Evolutionary conservation across 768 basidiomycete genomes (phyloP).

Genomic region (Agrocybe pediades): DNA sequence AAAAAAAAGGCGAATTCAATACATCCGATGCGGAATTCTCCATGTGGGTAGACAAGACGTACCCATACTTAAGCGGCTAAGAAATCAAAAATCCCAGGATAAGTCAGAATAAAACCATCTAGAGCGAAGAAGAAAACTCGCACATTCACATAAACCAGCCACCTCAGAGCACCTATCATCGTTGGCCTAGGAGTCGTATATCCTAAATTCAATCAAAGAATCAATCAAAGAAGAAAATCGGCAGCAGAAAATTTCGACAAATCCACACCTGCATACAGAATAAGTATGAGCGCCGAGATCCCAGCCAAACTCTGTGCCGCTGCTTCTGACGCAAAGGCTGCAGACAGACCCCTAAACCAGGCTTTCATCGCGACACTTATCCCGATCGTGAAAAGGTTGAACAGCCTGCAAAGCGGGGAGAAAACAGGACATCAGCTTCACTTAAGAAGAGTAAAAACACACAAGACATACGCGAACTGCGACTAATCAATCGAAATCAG

Average conservation of each 20-base stretch:
- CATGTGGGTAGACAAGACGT: not conserved
- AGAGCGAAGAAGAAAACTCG: not conserved
- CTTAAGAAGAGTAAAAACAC: not conserved
- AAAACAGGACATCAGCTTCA: slow-evolving; percentile 32
- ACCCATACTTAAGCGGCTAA: slow-evolving; percentile 21
- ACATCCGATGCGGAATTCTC: too few relatives aligned
- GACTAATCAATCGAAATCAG: not conserved
- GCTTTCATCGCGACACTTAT: slow-evolving; percentile 71
- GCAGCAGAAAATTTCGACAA: slow-evolving; percentile 44
- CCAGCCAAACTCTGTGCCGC: slow-evolving; percentile 65
- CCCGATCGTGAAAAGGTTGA: slow-evolving; percentile 56
- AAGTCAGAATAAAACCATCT: not conserved
- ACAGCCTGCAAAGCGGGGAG: slow-evolving; percentile 50
- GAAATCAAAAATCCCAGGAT: slow-evolving; percentile 20
- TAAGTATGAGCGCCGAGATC: slow-evolving; percentile 31
- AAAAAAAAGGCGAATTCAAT: not conserved
- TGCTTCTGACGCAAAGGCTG: slow-evolving; percentile 59
- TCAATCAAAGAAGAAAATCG: slow-evolving; percentile 1
- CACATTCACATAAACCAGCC: slow-evolving; percentile 54
- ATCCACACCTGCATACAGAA: slow-evolving; percentile 31
- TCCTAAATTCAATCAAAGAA: slow-evolving; percentile 35
- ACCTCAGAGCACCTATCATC: slow-evolving; percentile 70
- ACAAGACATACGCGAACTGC: slow-evolving; percentile 62
- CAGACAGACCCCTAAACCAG: slow-evolving; percentile 73
- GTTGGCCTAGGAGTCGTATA: slow-evolving; percentile 63